Base-by-base conservation (phyloP, 768 basidiomycete species). In the Exsudoporus frostii region DNA sequence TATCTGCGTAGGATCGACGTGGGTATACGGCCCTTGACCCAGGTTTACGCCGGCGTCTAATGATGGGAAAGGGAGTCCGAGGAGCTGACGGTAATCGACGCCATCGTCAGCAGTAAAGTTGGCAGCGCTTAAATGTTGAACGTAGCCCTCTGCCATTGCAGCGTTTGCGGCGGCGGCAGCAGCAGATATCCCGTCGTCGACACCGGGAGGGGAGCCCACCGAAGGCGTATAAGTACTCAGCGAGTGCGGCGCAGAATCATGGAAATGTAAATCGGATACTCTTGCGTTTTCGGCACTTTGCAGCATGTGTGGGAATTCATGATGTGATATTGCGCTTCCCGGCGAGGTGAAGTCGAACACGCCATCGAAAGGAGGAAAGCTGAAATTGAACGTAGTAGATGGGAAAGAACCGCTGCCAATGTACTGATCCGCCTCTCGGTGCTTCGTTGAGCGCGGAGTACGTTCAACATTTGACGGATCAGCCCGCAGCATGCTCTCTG, bases 1-100 rank as follows among this genome's bases (percentile, higher is more conserved):
- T 40, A 96, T 89, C 72, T 96, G 92, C n/a, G 88, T 88, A 8
- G 95, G 95, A 73, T 98, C 92, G 54, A 98, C 89, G 69, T 89
- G 86, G 33, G 88, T 90, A 71, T 80, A 89, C 7, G 81, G 79
- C 42, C 73, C 71, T 56, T 79, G 77, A 50, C 72, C 70, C 27
- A 76, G 48, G 33, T 60, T 68, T 36, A 68, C 65, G 5, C 73
- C 66, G 29, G 71, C 65, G 56, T 84, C 81, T 52, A 83, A 67
- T 52, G 75, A 72, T 25, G 84, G 72, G 66, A 85, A 88, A 56
- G 82, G 79, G 60, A 88, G 73, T 40, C 81, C 79, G 71, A 90
- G 81, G 48, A 91, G 69, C n/a, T 68, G 68, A 57, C 78, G 75
- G 60, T 84, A 90, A 58, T 86, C 83, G 40, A 88, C 68, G 24